Evolutionary conservation across 2,329 filamentous ascomycete species (phyloP), one percentile per base, ranked within the genome.

Genomic region (Microsporum audouinii): DNA sequence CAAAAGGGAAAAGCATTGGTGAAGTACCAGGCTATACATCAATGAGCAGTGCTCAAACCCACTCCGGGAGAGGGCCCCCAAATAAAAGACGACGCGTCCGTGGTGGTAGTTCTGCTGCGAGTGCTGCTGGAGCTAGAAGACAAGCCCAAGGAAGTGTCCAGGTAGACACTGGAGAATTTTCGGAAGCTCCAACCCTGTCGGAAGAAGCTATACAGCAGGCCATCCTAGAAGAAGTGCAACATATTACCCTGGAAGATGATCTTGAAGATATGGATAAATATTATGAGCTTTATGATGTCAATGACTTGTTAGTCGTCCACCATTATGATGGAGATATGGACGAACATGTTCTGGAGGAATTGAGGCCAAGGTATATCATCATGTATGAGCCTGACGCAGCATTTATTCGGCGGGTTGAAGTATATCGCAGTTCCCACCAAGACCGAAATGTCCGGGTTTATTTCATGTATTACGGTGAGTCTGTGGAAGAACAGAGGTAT

Each of bases 361-460:
- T 94, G 62, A 91, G 89, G 69, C 94, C 94, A 38, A 86, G 89
- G 63, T 96, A 96, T 73, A 90, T 99, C 62, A 88, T 99, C 76
- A 97, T 99, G 94, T 99, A 96, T 73, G 94, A 97, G 71, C 92
- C 94, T 0, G 91, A 97, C 66, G 85, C 92, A 2, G 86, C 92
- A 2, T 99, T 99, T 72, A 96, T 97, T 69, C 85, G 94, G 12
- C 82, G 92, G 41, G 88, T 99, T 23, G 94, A 99, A 72, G 91
- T 97, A 1, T 99, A 97, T 75, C 86, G 94, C 43, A 96, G 91
- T 59, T 96, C 91, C 7, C 94, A 99, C 75, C 88, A 86, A 62
- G 89, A 92, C 71, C 82, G 91, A 39, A 91, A 89, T 68, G 89
- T 97, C 47, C 84, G 90, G 49, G 91, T 96, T 0, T 99, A 96